phyloP scores from a whole-genome alignment of 345 rosid species.

The Kandelia obovata region DNA sequence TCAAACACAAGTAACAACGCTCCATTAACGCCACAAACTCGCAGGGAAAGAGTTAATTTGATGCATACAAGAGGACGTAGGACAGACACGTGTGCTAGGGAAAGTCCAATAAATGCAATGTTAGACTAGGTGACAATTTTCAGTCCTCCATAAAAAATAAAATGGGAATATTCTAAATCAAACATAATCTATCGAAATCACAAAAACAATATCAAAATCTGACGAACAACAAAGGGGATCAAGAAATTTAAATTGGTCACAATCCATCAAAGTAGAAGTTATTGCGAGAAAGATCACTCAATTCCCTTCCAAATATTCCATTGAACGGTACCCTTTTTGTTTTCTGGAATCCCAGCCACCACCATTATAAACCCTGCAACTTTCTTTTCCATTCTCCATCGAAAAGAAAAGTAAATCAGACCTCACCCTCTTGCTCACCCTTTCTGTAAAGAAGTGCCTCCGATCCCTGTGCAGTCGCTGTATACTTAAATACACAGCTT shows the following conservation, averaged over 20 bases:
- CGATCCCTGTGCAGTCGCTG: conserved; percentile 3
- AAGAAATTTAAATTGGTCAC: conserved; percentile 13
- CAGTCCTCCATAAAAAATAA: conserved; percentile 33
- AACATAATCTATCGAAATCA: conserved; percentile 15
- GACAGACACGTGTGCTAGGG: no score
- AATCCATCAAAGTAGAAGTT: conserved; percentile 12
- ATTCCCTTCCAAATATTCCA: conserved; percentile 15
- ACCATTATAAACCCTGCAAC: conserved; percentile 9
- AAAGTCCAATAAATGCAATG: no score
- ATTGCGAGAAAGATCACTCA: neutral
- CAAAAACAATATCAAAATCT: neutral
- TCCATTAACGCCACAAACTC: no score
- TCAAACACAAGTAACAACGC: no score
- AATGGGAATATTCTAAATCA: conserved; percentile 37
- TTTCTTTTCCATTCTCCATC: conserved; percentile 5
- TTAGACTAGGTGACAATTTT: conserved; percentile 8
- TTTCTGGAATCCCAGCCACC: conserved; percentile 6
- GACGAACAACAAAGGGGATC: neutral
- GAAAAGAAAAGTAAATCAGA: neutral
- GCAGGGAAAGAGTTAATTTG: no score
- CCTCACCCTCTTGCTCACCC: neutral
- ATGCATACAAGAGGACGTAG: no score
- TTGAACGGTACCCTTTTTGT: conserved; percentile 7
- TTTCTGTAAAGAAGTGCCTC: neutral
- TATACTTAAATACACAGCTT: conserved; percentile 7